Evolutionary conservation across 2,329 filamentous ascomycete species (phyloP), one percentile per base, ranked within the genome.

Genomic region (Pyricularia pennisetigena): DNA sequence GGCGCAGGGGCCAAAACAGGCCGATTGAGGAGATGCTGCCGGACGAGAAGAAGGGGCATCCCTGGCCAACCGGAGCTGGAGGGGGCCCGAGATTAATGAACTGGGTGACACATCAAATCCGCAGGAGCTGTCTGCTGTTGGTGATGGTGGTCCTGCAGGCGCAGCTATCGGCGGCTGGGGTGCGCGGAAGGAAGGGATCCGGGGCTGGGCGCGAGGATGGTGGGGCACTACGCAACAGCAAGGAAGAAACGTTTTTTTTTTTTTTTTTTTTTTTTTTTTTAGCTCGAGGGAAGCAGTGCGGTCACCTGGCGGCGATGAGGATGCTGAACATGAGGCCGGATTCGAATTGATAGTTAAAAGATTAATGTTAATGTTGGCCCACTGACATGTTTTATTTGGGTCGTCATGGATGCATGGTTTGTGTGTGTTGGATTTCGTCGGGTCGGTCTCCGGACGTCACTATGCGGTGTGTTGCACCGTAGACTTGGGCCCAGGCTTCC

Each of bases 241-340:
- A 49, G 23, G 49, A 29, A 20, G 35, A 29, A 26, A 10, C 41
- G 24, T 49, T 35, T 23, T 67, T 67, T 61, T 49, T 67, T 67
- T 61, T 49, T 67, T 67, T 61, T 49, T 67, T 67, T 61, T 49
- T 67, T 67, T 61, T 49, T n/a, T n/a, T 67, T 67, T 61, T 49
- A 67, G 49, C 49, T 61, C 16, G 65, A 67, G 12, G 65, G 49
- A 49, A 67, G 49, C 57, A 61, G 57, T 61, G 57, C 57, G 12
- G n/a, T 14, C n/a, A 4, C 57, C 5, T 24, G 57, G 23, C 10
- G n/a, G 57, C n/a, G 57, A 26, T 61, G 41, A 49, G 41, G 16
- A 49, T 20, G 41, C 41, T 49, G 41, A 35, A 35, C 10, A 29
- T 29, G 29, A 29, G 29, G 7, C 29, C 29, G 29, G 3, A 29